Conservation (phyloP, 495 filamentous ascomycete genomes). For the Tuber indicum region DNA sequence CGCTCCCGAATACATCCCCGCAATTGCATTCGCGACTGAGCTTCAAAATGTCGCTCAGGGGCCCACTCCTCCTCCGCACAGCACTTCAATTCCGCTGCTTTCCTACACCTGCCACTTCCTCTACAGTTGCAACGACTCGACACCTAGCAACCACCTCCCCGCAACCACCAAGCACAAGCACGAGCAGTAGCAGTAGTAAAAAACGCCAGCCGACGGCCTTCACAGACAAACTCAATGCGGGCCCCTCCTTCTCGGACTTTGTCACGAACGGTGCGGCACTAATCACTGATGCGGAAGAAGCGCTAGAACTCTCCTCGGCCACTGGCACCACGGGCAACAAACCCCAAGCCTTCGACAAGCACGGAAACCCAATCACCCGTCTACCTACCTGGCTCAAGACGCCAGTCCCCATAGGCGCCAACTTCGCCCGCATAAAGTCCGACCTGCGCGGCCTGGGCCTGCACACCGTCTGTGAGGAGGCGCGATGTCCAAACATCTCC, state of each 20-base stretch:
- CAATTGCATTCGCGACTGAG: background rate
- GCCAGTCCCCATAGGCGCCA: conserved; percentile 69
- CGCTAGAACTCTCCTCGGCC: conserved; percentile 52
- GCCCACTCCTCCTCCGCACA: background rate
- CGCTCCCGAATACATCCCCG: background rate
- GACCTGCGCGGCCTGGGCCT: conserved; percentile 83
- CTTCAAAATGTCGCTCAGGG: background rate
- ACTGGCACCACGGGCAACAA: conserved; percentile 55
- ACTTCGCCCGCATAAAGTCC: conserved; percentile 88
- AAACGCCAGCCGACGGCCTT: conserved; percentile 58
- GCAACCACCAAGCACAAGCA: background rate
- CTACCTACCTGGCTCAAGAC: conserved; percentile 95
- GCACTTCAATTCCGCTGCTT: background rate
- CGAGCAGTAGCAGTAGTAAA: background rate
- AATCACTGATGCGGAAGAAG: conserved; percentile 21
- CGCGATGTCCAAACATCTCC: conserved; percentile 91
- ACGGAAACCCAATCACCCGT: conserved; percentile 82
- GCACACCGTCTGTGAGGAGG: conserved; percentile 97
- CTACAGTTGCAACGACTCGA: background rate
- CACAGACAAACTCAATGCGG: conserved; percentile 68
- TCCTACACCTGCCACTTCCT: background rate
- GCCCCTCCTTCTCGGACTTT: conserved; percentile 83
- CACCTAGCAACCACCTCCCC: conserved; percentile 11
- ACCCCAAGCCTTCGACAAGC: conserved; percentile 52
- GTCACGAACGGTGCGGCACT: conserved; percentile 47